Percentiles rank a stretch among this genome's conserved stretches.
Evolutionary conservation across 768 basidiomycete genomes (phyloP).

Genomic region (Lactarius akahatsu): DNA sequence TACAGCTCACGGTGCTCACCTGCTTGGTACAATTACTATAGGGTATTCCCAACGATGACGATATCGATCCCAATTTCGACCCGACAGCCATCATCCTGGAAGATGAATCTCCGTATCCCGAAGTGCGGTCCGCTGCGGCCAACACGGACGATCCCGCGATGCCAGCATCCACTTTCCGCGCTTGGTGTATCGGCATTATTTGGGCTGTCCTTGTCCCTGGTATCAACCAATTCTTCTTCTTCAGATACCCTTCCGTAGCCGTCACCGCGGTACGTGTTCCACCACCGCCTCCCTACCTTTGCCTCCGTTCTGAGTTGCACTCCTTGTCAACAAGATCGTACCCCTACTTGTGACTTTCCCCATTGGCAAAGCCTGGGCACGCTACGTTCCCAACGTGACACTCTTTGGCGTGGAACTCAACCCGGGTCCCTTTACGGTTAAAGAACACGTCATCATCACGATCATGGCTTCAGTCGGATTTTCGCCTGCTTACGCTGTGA

Average conservation of each 20-base stretch:
- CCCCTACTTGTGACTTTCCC: conserved; percentile 71
- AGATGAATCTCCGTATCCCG: conserved; percentile 54
- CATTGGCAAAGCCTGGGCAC: conserved; percentile 57
- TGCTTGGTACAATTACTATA: neutral
- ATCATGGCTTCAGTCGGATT: conserved; percentile 44
- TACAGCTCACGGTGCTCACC: neutral
- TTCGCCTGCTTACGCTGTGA: conserved; percentile 36
- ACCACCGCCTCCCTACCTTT: too few relatives aligned
- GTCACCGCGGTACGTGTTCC: conserved; percentile 16
- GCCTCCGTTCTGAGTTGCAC: neutral
- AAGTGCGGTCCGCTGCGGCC: conserved; percentile 51
- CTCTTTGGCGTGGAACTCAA: conserved; percentile 55
- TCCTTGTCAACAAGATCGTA: conserved; percentile 41
- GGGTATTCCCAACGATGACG: neutral
- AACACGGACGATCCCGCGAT: conserved; percentile 48
- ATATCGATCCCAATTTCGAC: conserved; percentile 30
- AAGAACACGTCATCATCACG: conserved; percentile 60
- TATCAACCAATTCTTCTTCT: conserved; percentile 76
- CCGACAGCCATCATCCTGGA: conserved; percentile 16
- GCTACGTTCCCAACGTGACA: conserved; percentile 49
- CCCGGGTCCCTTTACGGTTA: conserved; percentile 71
- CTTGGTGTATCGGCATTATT: conserved; percentile 40
- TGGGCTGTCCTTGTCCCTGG: conserved; percentile 64
- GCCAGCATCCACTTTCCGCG: conserved; percentile 38
- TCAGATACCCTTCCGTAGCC: conserved; percentile 54